phyloP scores from a whole-genome alignment of 202 grass and related monocot genomes.

The Schoenoplectus tabernaemontani region DNA sequence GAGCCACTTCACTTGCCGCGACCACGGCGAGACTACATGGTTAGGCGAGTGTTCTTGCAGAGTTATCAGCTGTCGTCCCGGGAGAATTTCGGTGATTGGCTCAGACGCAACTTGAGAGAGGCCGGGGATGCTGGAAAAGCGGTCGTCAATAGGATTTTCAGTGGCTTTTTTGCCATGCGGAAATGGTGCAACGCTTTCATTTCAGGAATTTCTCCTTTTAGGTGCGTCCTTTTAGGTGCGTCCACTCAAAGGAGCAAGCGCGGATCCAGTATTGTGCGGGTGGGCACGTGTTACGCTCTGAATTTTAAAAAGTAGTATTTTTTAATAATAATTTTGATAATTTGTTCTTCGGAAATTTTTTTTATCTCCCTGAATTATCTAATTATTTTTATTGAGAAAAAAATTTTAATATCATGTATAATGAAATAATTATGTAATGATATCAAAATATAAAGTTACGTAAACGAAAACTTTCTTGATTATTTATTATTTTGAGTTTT shows the following conservation, averaged over 20 bases:
- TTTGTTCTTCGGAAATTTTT: too few relatives aligned
- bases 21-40: neutral
- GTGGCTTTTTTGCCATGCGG: neutral
- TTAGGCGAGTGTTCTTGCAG: slow-evolving; percentile 18
- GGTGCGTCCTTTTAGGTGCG: slow-evolving; percentile 13
- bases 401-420: too few relatives aligned
- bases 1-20: neutral
- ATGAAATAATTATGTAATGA: too few relatives aligned
- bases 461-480: too few relatives aligned
- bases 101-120: slow-evolving; percentile 8
- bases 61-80: slow-evolving; percentile 11
- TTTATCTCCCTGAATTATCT: too few relatives aligned
- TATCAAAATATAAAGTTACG: too few relatives aligned
- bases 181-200: neutral
- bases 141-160: neutral
- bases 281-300: too few relatives aligned
- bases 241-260: slow-evolving; percentile 5
- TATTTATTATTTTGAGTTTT: too few relatives aligned
- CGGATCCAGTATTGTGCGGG: too few relatives aligned
- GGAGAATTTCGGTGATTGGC: slow-evolving; percentile 1
- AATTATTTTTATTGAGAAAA: too few relatives aligned
- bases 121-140: slow-evolving; percentile 14
- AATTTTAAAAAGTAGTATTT: too few relatives aligned
- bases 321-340: too few relatives aligned
- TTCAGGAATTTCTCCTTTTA: neutral